A percentile compares a stretch with the other conserved stretches of the same genome.
phyloP scores from a whole-genome alignment of 31 red algal species.

The Porphyra umbilicalis region DNA sequence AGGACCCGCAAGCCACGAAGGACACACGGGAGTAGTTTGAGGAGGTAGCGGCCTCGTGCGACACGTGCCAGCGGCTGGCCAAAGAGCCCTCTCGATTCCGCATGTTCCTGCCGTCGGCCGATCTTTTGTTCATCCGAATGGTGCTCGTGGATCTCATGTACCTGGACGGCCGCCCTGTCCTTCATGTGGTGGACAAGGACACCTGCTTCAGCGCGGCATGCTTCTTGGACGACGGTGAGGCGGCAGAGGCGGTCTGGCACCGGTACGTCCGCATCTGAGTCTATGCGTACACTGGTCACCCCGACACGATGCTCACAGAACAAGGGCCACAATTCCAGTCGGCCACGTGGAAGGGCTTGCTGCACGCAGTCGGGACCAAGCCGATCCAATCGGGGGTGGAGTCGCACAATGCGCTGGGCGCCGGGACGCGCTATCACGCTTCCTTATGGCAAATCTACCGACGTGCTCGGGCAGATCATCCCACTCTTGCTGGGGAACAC shows the following conservation, averaged over 20 bases:
- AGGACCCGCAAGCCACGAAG: neutral
- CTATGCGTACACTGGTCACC: no score
- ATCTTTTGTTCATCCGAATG: neutral
- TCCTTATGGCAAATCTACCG: neutral
- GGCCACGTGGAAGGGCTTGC: neutral
- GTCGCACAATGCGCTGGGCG: no score
- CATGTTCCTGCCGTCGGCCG: neutral
- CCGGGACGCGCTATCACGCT: neutral
- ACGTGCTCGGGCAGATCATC: neutral
- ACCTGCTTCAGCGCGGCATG: neutral
- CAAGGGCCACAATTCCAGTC: neutral
- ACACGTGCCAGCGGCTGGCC: slow-evolving; percentile 11
- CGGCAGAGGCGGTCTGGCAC: no score
- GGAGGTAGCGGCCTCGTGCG: slow-evolving; percentile 9
- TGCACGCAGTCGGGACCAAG: neutral
- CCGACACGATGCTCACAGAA: neutral
- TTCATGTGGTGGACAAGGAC: neutral
- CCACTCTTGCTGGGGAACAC: neutral
- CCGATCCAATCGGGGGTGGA: no score
- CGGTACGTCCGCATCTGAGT: no score
- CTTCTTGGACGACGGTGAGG: neutral
- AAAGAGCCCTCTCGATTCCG: neutral
- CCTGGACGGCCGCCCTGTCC: neutral
- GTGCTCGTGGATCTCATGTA: neutral
- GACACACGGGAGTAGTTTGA: neutral